Base-by-base conservation (phyloP, 1,284 basidiomycete genomes). In the Marasmius fiardii region DNA sequence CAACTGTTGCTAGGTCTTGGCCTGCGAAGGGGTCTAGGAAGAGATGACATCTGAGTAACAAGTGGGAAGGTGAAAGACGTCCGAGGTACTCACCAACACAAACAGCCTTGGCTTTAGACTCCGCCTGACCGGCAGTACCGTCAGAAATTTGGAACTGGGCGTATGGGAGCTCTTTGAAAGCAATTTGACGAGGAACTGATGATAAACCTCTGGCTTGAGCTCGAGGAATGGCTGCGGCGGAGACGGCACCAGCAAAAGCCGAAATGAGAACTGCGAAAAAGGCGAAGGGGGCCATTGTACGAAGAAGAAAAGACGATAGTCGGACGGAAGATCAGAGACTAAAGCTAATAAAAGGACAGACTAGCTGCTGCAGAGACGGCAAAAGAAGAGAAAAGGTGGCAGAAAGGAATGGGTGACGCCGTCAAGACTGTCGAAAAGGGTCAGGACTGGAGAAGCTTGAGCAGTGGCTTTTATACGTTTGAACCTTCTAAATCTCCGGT, bases 121-220 rank as follows among this genome's bases (percentile, higher is more conserved):
- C 54, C 0, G 76, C 76, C 43, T 72, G 67, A 4, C 77, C 77
- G 10, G 67, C 74, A 10, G 68, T 66, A 26, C 75, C 75, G 60
- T 74, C 71, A 2, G 76, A 78, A 54, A 80, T 79, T 64, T 79
- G 77, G 73, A 80, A 77, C 37, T 69, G 65, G 21, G 69, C 65
- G 57, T 77, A 77, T 60, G 73, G 76, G 56, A 18, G 24, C 28
- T 65, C 53, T n/a, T 58, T 62, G 56, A 64, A 66, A 6, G 60
- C 54, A 47, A n/a, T n/a, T 26, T 48, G 39, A 45, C 52, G 41
- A 48, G 53, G 43, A 55, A 48, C 35, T 53, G 62, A 18, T 54
- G 28, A 10, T 53, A 47, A 31, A 34, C 44, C n/a, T n/a, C n/a
- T n/a, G n/a, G n/a, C n/a, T n/a, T n/a, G n/a, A n/a, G n/a, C n/a